phyloP scores from a whole-genome alignment of 1,284 basidiomycete genomes.

The Ceratobasidium sp. region DNA sequence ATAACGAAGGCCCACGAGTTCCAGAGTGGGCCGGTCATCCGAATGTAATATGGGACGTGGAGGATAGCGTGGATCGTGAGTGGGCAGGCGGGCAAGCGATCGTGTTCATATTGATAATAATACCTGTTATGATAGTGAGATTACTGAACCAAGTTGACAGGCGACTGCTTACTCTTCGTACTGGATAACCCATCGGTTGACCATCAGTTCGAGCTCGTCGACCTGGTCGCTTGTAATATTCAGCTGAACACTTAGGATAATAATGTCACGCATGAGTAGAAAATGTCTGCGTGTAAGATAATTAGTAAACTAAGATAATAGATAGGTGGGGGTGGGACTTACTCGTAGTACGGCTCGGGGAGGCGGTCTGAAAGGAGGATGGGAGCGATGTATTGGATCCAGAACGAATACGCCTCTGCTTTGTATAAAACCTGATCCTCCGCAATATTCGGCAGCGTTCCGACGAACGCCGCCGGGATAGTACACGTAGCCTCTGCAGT shows the following conservation, averaged over 20 bases:
- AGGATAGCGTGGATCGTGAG: slow-evolving; percentile 58
- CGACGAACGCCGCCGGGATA: slow-evolving; percentile 54
- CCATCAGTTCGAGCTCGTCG: slow-evolving; percentile 46
- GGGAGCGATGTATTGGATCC: slow-evolving; percentile 53
- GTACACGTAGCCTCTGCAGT: slow-evolving; percentile 47
- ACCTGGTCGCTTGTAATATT: slow-evolving; percentile 52
- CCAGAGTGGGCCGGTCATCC: slow-evolving; percentile 57
- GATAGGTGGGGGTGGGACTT: slow-evolving; percentile 46
- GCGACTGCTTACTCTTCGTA: slow-evolving; percentile 50
- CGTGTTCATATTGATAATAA: slow-evolving; percentile 56
- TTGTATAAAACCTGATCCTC: slow-evolving; percentile 49
- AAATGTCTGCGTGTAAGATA: neutral
- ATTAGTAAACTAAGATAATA: neutral
- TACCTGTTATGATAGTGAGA: neutral
- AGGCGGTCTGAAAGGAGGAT: slow-evolving; percentile 50
- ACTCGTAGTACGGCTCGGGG: slow-evolving; percentile 50
- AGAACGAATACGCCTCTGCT: slow-evolving; percentile 56
- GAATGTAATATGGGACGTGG: slow-evolving; percentile 55
- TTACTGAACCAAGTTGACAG: neutral
- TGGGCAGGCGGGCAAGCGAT: slow-evolving; percentile 54
- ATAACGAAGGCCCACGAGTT: slow-evolving; percentile 60
- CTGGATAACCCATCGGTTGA: slow-evolving; percentile 50
- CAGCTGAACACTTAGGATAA: slow-evolving; percentile 48
- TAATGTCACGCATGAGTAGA: slow-evolving; percentile 42
- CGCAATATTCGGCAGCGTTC: slow-evolving; percentile 51